phyloP scores from a whole-genome alignment of 371 early-diverging fungal species.

The Syncephalastrum sp. region DNA sequence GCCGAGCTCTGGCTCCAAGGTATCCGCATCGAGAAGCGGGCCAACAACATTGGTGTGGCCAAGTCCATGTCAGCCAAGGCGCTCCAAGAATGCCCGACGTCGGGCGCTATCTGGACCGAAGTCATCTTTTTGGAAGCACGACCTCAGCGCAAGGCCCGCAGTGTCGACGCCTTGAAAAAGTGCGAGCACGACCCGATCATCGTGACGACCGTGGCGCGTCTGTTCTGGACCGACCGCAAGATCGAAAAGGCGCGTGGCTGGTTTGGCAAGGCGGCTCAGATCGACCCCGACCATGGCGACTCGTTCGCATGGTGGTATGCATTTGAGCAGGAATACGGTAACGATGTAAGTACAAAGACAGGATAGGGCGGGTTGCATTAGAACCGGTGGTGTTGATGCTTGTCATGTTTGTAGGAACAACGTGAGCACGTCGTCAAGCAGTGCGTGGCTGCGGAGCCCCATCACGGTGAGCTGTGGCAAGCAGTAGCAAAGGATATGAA shows the following conservation, averaged over 20 bases:
- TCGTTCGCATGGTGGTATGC: slow-evolving; percentile 95
- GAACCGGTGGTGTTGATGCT: neutral
- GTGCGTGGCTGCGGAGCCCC: slow-evolving; percentile 82
- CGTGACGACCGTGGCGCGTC: slow-evolving; percentile 78
- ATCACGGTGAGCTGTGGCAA: slow-evolving; percentile 91
- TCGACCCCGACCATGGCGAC: slow-evolving; percentile 89
- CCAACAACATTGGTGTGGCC: slow-evolving; percentile 71
- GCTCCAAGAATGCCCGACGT: slow-evolving; percentile 87
- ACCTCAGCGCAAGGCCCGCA: slow-evolving; percentile 84
- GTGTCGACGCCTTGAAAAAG: slow-evolving; percentile 89
- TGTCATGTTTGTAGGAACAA: slow-evolving; percentile 26
- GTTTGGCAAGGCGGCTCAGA: slow-evolving; percentile 84
- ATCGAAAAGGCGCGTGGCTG: slow-evolving; percentile 91
- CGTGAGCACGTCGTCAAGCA: slow-evolving; percentile 61
- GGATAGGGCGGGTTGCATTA: neutral
- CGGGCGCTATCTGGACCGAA: slow-evolving; percentile 89
- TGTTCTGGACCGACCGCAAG: slow-evolving; percentile 93
- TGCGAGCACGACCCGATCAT: slow-evolving; percentile 88
- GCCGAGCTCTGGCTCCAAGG: slow-evolving; percentile 90
- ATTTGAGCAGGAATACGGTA: slow-evolving; percentile 85
- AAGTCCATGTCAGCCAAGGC: slow-evolving; percentile 84
- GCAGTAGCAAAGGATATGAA: slow-evolving; percentile 71
- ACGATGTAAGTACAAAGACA: slow-evolving; percentile 31
- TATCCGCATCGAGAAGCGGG: slow-evolving; percentile 78
- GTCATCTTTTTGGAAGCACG: slow-evolving; percentile 86